These are phyloP conservation scores for Oenanthe javanica DNA, from an alignment of 140 eudicot genomes.

Conservation along the genomic window DNA sequence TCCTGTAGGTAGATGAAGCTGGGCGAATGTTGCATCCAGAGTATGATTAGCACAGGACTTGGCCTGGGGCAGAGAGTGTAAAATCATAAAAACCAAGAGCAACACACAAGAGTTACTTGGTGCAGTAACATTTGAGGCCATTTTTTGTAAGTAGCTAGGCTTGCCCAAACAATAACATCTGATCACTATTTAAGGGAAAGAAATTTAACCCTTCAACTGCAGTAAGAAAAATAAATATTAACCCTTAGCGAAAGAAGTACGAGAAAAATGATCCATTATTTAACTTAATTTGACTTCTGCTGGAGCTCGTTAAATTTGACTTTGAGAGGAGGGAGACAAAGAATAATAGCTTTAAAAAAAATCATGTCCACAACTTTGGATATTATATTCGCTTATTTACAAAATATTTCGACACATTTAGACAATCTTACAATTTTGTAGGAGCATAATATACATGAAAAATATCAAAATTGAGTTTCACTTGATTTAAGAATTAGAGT, in stretches of 20 bases:
- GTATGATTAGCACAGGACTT: slow-evolving; percentile 4
- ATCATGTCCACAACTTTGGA: neutral
- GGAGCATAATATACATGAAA: neutral
- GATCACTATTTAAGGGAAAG: neutral
- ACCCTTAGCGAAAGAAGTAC: neutral
- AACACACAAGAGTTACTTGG: neutral
- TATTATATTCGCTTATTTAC: neutral
- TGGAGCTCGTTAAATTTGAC: neutral
- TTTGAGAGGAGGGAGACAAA: neutral
- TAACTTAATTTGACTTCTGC: neutral
- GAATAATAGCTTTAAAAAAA: neutral
- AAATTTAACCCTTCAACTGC: neutral
- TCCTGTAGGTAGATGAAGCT: slow-evolving; percentile 1
- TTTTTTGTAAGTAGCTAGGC: neutral
- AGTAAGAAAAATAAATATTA: neutral
- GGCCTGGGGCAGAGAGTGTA: slow-evolving; percentile 1
- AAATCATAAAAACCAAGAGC: neutral
- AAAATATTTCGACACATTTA: neutral
- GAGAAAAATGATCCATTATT: neutral
- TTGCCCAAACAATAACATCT: neutral
- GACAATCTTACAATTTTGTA: neutral
- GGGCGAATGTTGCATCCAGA: neutral
- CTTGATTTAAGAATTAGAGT: neutral
- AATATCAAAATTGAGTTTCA: neutral
- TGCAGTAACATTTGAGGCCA: neutral